Conservation (phyloP, 2,329 filamentous ascomycete genomes). For the Hymenoscyphus scutula region DNA sequence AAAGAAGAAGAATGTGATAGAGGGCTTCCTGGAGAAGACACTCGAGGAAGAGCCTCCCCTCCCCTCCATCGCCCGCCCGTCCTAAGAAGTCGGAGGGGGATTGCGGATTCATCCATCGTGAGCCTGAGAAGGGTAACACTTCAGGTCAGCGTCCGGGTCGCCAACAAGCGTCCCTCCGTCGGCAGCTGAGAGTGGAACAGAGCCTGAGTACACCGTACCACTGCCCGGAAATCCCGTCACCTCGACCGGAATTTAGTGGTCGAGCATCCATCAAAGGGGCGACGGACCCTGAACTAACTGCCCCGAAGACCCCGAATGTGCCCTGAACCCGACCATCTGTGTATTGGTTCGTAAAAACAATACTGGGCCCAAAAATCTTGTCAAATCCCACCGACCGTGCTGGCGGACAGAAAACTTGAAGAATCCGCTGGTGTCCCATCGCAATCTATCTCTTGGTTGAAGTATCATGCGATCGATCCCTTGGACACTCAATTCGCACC, state of each 20-base stretch:
- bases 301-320: background rate
- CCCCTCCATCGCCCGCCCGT: no score
- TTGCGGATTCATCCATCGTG: background rate
- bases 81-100: background rate
- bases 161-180: background rate
- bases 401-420: background rate
- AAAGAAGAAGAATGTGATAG: background rate
- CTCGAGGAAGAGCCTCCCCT: background rate
- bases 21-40: background rate
- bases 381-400: background rate
- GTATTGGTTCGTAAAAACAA: background rate
- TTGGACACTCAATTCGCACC: background rate
- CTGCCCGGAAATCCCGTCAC: constrained; percentile 1
- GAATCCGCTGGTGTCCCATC: background rate
- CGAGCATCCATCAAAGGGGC: background rate
- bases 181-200: background rate
- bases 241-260: background rate
- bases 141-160: background rate
- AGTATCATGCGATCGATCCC: constrained; percentile 1
- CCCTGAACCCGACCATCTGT: background rate
- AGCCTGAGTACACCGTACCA: constrained; percentile 2
- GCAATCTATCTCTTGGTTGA: background rate
- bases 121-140: background rate
- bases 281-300: background rate
- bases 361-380: background rate